Conservation (phyloP, 192 early-diverging fungal species). For the Coemansia sp. region DNA sequence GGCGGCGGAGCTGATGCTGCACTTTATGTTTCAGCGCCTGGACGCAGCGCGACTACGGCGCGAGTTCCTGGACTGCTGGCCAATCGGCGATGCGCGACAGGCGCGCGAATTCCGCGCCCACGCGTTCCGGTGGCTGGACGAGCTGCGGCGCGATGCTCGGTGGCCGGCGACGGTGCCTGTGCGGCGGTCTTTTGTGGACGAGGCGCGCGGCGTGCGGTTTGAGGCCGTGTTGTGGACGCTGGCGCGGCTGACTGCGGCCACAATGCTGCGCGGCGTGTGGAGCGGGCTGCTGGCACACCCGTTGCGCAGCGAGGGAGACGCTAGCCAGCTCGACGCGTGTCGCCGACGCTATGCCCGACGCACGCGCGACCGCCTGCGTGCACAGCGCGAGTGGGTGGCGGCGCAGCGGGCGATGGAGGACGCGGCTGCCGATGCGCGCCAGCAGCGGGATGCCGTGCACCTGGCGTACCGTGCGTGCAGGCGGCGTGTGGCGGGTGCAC, state of each 20-base stretch:
- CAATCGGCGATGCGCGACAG: conserved; percentile 53
- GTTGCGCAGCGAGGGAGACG: conserved; percentile 1
- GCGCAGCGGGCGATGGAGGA: conserved; percentile 3
- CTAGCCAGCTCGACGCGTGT: background rate
- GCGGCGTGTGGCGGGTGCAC: conserved; percentile 3
- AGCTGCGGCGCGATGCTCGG: conserved; percentile 43
- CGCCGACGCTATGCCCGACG: conserved; percentile 25
- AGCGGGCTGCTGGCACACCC: background rate
- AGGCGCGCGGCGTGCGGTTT: conserved; percentile 40
- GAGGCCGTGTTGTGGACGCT: conserved; percentile 39
- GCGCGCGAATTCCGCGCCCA: conserved; percentile 56
- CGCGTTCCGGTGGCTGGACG: conserved; percentile 59
- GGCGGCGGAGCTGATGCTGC: conserved; percentile 56
- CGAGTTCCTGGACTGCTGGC: conserved; percentile 57
- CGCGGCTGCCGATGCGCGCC: background rate
- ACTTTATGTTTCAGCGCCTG: conserved; percentile 52
- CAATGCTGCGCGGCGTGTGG: background rate
- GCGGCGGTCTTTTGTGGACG: conserved; percentile 45
- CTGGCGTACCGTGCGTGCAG: conserved; percentile 21
- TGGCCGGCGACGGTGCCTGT: conserved; percentile 41
- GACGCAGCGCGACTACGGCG: conserved; percentile 25
- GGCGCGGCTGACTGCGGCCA: conserved; percentile 9
- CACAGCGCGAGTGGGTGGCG: conserved; percentile 21
- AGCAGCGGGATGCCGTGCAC: conserved; percentile 1
- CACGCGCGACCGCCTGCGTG: conserved; percentile 28